Percentiles rank a stretch among this genome's conserved stretches.
phyloP scores from a whole-genome alignment of 345 rosid genomes.

The Hibiscus trionum region DNA sequence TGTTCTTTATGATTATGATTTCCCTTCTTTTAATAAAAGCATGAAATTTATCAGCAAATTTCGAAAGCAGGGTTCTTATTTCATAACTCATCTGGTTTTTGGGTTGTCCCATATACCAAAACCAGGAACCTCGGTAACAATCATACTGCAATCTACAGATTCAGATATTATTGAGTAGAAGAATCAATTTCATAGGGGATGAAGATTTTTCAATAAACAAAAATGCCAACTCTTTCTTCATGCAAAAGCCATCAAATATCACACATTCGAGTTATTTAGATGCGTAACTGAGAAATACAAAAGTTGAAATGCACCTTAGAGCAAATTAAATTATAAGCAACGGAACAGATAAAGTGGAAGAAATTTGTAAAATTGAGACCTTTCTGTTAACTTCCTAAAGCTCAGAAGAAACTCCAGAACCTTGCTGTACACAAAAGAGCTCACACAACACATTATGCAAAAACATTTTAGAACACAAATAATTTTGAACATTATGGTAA shows the following conservation, averaged over 20 bases:
- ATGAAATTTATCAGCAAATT: background rate
- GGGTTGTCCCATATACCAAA: background rate
- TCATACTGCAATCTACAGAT: background rate
- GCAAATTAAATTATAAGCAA: background rate
- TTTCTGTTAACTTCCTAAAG: background rate
- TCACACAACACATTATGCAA: background rate
- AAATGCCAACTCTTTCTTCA: background rate
- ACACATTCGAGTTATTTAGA: background rate
- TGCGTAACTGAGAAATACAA: background rate
- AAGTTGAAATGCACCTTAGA: background rate
- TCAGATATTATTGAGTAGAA: background rate
- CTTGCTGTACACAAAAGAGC: constrained; percentile 7
- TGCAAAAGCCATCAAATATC: background rate
- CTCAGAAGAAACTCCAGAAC: background rate
- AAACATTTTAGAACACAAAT: background rate
- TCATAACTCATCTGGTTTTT: background rate
- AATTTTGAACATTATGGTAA: background rate
- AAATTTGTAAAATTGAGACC: background rate
- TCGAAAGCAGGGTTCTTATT: background rate
- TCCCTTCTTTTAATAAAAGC: too few species aligned
- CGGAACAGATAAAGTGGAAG: background rate
- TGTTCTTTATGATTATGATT: too few species aligned
- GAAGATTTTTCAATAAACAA: background rate
- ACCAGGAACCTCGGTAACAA: background rate
- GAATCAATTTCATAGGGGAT: background rate